Evolutionary conservation across 2,329 filamentous ascomycete species (phyloP).

Genomic region (Berkeleyomyces basicola): DNA sequence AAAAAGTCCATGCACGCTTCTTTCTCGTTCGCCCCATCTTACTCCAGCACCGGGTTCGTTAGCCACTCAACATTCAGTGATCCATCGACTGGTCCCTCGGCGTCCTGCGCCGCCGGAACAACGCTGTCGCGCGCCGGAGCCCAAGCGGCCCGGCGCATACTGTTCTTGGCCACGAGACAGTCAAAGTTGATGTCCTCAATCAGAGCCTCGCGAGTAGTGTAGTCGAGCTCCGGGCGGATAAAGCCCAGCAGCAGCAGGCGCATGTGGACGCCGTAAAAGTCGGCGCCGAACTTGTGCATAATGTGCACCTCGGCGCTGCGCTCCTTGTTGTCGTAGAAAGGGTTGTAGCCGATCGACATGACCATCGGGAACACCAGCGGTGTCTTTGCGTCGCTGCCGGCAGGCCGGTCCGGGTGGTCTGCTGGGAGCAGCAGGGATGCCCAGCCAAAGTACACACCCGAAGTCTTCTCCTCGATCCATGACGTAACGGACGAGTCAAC

Average conservation of each 20-base stretch:
- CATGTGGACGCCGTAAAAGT: constrained; percentile 77
- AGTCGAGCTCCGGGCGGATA: constrained; percentile 79
- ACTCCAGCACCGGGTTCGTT: constrained; percentile 18
- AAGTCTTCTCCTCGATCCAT: constrained; percentile 47
- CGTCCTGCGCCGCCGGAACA: constrained; percentile 17
- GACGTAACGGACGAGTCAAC: constrained; percentile 44
- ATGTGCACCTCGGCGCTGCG: constrained; percentile 84
- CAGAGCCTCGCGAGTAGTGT: constrained; percentile 65
- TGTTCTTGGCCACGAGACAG: constrained; percentile 63
- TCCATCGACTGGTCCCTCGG: constrained; percentile 14
- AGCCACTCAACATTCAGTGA: constrained; percentile 26
- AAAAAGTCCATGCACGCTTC: not conserved
- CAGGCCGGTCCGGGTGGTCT: constrained; percentile 27
- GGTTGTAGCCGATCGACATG: constrained; percentile 92
- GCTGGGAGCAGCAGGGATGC: constrained; percentile 50
- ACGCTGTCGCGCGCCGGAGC: constrained; percentile 25
- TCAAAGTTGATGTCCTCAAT: constrained; percentile 80
- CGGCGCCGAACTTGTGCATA: constrained; percentile 54
- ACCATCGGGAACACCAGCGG: constrained; percentile 60
- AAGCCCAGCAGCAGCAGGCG: constrained; percentile 70
- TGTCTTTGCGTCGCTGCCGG: constrained; percentile 18
- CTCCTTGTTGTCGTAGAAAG: constrained; percentile 85
- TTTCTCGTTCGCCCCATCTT: not conserved
- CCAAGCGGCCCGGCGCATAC: constrained; percentile 52
- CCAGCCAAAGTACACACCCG: constrained; percentile 90